A percentile compares a stretch with the other conserved stretches of the same genome.
Evolutionary conservation across 1,284 basidiomycete species (phyloP).

Genomic region (Cutaneotrichosporon mucoides): DNA sequence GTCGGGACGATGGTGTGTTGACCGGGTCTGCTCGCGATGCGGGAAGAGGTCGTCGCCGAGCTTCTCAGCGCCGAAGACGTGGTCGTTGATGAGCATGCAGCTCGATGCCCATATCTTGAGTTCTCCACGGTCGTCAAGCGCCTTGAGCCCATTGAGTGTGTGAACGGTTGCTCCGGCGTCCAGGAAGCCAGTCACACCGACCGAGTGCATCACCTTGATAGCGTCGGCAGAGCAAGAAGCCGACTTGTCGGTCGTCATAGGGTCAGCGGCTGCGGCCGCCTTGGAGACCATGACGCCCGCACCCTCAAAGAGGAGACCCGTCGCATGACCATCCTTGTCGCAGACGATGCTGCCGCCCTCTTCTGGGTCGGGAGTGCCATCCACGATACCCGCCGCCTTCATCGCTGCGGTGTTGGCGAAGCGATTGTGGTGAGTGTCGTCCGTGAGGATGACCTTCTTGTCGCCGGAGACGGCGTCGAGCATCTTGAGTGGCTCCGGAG

Average conservation of each 20-base stretch:
- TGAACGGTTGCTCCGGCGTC: background rate
- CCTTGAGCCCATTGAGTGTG: constrained; percentile 4
- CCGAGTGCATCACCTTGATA: background rate
- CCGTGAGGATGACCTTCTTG: constrained; percentile 4
- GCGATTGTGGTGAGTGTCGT: constrained; percentile 5
- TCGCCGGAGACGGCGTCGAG: constrained; percentile 1
- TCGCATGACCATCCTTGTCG: background rate
- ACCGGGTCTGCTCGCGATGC: background rate
- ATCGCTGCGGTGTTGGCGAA: constrained; percentile 5
- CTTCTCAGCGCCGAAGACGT: constrained; percentile 1
- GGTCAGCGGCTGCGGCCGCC: background rate
- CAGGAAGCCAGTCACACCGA: constrained; percentile 5
- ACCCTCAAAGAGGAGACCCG: constrained; percentile 4
- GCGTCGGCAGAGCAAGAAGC: background rate
- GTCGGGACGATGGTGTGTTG: constrained; percentile 1
- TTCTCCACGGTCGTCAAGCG: constrained; percentile 1
- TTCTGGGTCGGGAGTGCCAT: background rate
- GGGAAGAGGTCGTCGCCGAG: constrained; percentile 1
- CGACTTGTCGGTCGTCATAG: background rate
- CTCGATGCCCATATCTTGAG: constrained; percentile 5
- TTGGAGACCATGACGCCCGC: background rate
- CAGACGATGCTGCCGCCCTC: constrained; percentile 3
- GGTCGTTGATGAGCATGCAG: constrained; percentile 10
- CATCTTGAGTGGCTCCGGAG: background rate
- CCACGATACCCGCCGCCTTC: background rate